Evolutionary conservation across 225 moss, liverwort and hornwort genomes (phyloP), one percentile per base, ranked within the genome.

Genomic region (Sphagnum contortum): DNA sequence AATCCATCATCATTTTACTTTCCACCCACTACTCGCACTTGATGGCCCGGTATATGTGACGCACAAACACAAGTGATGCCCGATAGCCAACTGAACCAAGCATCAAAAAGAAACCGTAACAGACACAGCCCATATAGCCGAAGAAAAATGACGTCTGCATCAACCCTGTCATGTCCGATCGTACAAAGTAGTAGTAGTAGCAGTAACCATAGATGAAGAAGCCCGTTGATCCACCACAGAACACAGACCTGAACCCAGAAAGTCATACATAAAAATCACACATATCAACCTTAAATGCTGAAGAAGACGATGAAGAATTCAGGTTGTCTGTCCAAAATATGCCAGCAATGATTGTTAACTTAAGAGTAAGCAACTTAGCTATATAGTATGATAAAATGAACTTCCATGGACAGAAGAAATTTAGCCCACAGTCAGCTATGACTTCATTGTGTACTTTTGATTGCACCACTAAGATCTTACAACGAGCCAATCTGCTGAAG

Each of bases 21-120:
- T 1, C 29, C 29, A n/a, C 29, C 29, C 29, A 29, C 29, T 85
- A 95, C 84, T 95, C 94, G 63, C 94, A 95, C 80, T 96, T 96
- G 73, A 96, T 92, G 66, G 96, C 92, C 47, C 92, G 85, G 61
- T 96, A 96, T 57, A 96, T 96, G 59, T 92, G 90, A 63, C 96
- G 92, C 63, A 96, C 92, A 72, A 96, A 96, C 63, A 92, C 64
- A 47, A 90, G 81, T 12, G 92, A 92, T 47, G 96, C 92, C 72
- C 85, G 79, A 14, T 88, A 96, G 59, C 96, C 96, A 4, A 96
- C 83, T 44, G 96, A 79, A 9, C 96, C 96, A 65, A 92, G 81
- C 90, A 96, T 87, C 72, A 96, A 80, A 85, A 96, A 96, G 80
- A 96, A 96, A 0, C 92, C 92, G 55, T 88, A 92, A 56, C 92